Percentiles rank a stretch among this genome's conserved stretches.
Evolutionary conservation across 345 rosid genomes (phyloP).

Genomic region (Mangifera indica): DNA sequence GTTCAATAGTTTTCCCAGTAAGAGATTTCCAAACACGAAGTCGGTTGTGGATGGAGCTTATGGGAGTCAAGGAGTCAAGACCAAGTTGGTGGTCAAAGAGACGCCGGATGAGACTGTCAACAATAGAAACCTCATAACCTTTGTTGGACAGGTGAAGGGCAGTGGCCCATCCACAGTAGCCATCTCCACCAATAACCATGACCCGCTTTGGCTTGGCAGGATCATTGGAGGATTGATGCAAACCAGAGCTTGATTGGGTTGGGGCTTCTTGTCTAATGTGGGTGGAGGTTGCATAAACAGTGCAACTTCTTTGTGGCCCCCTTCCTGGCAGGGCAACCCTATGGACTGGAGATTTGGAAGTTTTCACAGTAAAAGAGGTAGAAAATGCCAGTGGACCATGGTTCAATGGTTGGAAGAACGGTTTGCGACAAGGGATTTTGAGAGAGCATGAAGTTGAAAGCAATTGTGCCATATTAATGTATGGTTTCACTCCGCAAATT

Average conservation of each 20-base stretch:
- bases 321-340: constrained; percentile 36
- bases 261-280: constrained; percentile 55
- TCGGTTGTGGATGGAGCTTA: constrained; percentile 78
- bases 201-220: constrained; percentile 60
- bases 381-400: constrained; percentile 24
- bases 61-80: constrained; percentile 84
- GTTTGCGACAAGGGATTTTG: constrained; percentile 38
- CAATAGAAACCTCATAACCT: constrained; percentile 81
- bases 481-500: constrained; percentile 19
- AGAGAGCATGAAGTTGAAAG: constrained; percentile 61
- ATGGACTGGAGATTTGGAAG: constrained; percentile 35
- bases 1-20: constrained; percentile 79
- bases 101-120: constrained; percentile 81
- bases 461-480: constrained; percentile 56
- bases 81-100: constrained; percentile 93
- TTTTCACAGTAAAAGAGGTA: constrained; percentile 29
- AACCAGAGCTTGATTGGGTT: constrained; percentile 40
- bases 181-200: constrained; percentile 98
- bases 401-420: constrained; percentile 29
- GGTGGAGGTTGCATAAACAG: constrained; percentile 44
- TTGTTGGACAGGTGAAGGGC: constrained; percentile 86
- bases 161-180: constrained; percentile 98
- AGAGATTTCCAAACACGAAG: constrained; percentile 81
- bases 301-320: constrained; percentile 28
- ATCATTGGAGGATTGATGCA: constrained; percentile 32